Evolutionary conservation across 768 basidiomycete genomes (phyloP), one percentile per base, ranked within the genome.

Genomic region (Lactarius hengduanensis): DNA sequence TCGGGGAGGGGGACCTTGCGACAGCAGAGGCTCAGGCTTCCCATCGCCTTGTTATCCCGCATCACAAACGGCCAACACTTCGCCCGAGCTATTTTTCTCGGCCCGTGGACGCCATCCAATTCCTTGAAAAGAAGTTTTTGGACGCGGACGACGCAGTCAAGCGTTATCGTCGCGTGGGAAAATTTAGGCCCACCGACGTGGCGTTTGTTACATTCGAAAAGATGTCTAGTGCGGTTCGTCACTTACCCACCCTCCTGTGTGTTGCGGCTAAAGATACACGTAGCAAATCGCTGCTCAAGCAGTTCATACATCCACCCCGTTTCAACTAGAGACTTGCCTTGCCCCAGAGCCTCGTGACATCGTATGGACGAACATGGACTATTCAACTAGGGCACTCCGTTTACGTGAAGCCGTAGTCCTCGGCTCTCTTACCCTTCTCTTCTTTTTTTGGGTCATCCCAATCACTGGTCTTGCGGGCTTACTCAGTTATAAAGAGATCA

Each of bases 201-300:
- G 97, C 94, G 0, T 99, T 98, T 73, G 91, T 98, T 22, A 98
- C 97, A 0, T 98, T 99, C 71, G 94, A 97, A 78, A 93, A 93
- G 73, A 92, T 96, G 87, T 91, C 92, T 1, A 90, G 89, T 71
- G 93, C 94, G 30, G 93, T 95, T 74, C 74, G 90, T 53, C 59
- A 30, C 45, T 57, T 59, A 54, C 30, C 4, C 41, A 15, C 1
- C 28, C 8, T 54, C 40, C n/a, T 34, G 53, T 43, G 20, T 36
- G 20, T 26, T 54, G 50, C 40, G 66, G n/a, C n/a, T 38, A 26
- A 53, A 69, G 20, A 16, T 28, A 36, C 43, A 66, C 13, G 0
- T 70, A 91, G 83, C 96, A 99, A 90, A 88, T 91, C 53, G 96
- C 94, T 1, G 81, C 91, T 7, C 96, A 98, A 76, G 83, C 87